Evolutionary conservation across 179 eudicot genomes (phyloP).

Genomic region (Corrigiola litoralis): DNA sequence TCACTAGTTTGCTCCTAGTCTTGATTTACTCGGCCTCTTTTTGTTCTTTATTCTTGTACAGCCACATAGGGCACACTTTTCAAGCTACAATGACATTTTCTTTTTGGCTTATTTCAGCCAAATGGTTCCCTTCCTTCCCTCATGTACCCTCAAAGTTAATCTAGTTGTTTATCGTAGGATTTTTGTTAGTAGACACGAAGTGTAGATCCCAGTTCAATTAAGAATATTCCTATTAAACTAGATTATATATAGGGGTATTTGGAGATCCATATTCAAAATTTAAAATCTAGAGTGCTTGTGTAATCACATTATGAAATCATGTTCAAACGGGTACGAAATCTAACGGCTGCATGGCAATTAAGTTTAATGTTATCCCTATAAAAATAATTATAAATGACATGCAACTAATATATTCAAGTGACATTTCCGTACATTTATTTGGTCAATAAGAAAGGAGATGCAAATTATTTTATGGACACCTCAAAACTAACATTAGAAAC

Average conservation of each 20-base stretch:
- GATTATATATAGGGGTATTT: not conserved
- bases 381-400: not conserved
- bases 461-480: too few relatives aligned
- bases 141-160: constrained; percentile 9
- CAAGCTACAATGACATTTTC: constrained; percentile 1
- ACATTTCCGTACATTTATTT: too few relatives aligned
- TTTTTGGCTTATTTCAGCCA: constrained; percentile 15
- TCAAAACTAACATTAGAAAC: too few relatives aligned
- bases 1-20: not conserved
- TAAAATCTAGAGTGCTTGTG: not conserved
- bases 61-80: constrained; percentile 3
- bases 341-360: not conserved
- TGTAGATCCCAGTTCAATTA: not conserved
- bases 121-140: not conserved
- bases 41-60: constrained; percentile 10
- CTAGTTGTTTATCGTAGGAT: not conserved
- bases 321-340: constrained; percentile 1
- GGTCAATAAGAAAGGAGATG: too few relatives aligned
- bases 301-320: constrained; percentile 1
- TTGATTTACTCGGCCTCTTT: constrained; percentile 7
- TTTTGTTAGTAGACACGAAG: not conserved
- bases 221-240: constrained; percentile 6
- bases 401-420: too few relatives aligned
- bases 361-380: not conserved
- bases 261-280: constrained; percentile 18